Percentiles rank a stretch among this genome's conserved stretches.
These are phyloP conservation scores for Rehmannia glutinosa DNA, from an alignment of 257 asterid genomes.

Conservation along the genomic window DNA sequence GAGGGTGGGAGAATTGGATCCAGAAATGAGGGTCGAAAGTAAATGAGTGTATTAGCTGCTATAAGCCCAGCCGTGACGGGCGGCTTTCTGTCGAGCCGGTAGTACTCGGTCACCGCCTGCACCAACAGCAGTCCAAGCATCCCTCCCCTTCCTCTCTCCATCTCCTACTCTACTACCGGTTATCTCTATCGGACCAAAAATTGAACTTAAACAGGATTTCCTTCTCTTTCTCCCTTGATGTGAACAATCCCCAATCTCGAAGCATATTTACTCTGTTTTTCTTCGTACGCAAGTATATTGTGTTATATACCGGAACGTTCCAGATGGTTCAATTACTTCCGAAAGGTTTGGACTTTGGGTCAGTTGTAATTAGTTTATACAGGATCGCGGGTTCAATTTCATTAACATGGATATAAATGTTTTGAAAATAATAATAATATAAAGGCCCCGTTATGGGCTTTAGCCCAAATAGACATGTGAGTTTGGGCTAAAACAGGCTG, in stretches of 20 bases:
- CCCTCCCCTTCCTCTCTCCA: conserved; percentile 59
- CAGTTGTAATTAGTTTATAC: no score
- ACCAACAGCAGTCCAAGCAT: conserved; percentile 66
- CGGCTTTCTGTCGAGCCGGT: conserved; percentile 67
- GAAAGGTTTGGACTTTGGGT: no score
- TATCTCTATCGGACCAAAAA: neutral
- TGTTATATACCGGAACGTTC: neutral
- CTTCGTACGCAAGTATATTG: conserved; percentile 14
- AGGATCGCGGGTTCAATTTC: no score
- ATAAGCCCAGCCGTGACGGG: conserved; percentile 82
- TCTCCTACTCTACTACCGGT: neutral
- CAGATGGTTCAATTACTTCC: neutral
- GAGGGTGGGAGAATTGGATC: conserved; percentile 53
- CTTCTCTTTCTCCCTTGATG: neutral
- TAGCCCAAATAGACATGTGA: no score
- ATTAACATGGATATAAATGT: no score
- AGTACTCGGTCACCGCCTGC: conserved; percentile 67
- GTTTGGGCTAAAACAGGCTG: no score
- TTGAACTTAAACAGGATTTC: neutral
- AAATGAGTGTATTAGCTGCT: conserved; percentile 72
- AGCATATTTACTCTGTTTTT: neutral
- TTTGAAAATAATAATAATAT: no score
- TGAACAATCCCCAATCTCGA: neutral
- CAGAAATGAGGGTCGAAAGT: conserved; percentile 56
- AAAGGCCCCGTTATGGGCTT: no score